Evolutionary conservation across 768 basidiomycete genomes (phyloP), one percentile per base, ranked within the genome.

Genomic region (Phylloporus rhodoxanthus): DNA sequence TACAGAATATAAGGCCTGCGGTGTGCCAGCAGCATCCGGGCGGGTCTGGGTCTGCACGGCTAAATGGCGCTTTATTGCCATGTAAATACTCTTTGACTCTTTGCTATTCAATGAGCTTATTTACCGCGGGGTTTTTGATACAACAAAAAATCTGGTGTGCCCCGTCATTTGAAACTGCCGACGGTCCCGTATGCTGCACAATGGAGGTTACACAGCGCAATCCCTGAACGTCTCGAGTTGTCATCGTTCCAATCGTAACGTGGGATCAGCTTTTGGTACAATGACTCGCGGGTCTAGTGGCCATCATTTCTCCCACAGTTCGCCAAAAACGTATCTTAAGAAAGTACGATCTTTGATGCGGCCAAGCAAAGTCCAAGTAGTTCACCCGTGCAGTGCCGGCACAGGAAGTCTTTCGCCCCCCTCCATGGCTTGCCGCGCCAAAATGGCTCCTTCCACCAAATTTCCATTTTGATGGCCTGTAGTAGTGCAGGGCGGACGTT

Each of bases 401-500:
- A 45, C 32, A 45, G 42, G 42, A 43, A 1, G 21, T 40, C 15
- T 30, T 17, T 2, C n/a, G n/a, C 8, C 30, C 30, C 25, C 6
- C 14, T 38, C 45, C 45, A 3, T 54, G 45, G 49, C 53, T 39
- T 40, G 3, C 29, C 29, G 2, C 34, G 14, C 33, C 32, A 29
- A 39, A 43, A 13, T 32, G 26, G 34, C 20, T 23, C 28, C 20
- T 6, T 36, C 8, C 25, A 37, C 9, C 37, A 17, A 33, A 15
- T 20, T 37, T 50, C 39, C 43, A 34, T 19, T 36, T 3, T 15
- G 25, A 38, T 36, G 33, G n/a, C 17, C 33, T 45, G 29, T 28
- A 32, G 44, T 26, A 26, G 26, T 34, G 46, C 30, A 38, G 38
- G 47, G 39, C 30, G 42, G 47, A n/a, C 40, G 30, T 49, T 34